Conservation (phyloP, 2,329 filamentous ascomycete species). For the Aspergillus calidoustus region DNA sequence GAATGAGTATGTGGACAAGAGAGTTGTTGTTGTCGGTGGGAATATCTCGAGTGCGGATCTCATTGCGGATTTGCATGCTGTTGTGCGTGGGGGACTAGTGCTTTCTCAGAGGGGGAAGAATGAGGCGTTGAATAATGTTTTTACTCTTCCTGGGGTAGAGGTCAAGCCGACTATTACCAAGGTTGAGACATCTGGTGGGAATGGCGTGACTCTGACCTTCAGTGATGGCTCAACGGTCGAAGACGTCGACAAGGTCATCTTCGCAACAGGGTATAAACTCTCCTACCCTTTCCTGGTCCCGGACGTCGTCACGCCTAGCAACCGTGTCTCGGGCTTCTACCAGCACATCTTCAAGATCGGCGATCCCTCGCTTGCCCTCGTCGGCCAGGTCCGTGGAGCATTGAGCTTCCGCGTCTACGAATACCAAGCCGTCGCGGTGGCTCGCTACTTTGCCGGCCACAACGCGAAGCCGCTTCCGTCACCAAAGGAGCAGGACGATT, state of each 20-base stretch:
- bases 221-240: constrained; percentile 24
- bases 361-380: constrained; percentile 34
- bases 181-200: constrained; percentile 6
- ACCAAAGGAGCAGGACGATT: constrained; percentile 28
- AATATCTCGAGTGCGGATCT: constrained; percentile 37
- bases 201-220: constrained; percentile 24
- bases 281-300: constrained; percentile 36
- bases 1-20: constrained; percentile 44
- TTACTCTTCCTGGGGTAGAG: constrained; percentile 31
- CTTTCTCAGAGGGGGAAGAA: constrained; percentile 28
- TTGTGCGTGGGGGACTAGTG: constrained; percentile 29
- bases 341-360: constrained; percentile 37
- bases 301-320: constrained; percentile 29
- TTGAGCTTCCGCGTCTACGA: constrained; percentile 38
- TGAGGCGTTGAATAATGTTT: constrained; percentile 26
- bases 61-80: constrained; percentile 29
- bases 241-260: constrained; percentile 35
- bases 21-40: constrained; percentile 36
- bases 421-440: constrained; percentile 37
- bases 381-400: constrained; percentile 34
- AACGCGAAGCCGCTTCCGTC: constrained; percentile 27
- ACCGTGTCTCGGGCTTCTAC: constrained; percentile 33
- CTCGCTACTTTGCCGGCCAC: constrained; percentile 33
- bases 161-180: constrained; percentile 25
- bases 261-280: constrained; percentile 36